Conservation (phyloP, 2,329 filamentous ascomycete genomes). For the Penicillium sp. region DNA sequence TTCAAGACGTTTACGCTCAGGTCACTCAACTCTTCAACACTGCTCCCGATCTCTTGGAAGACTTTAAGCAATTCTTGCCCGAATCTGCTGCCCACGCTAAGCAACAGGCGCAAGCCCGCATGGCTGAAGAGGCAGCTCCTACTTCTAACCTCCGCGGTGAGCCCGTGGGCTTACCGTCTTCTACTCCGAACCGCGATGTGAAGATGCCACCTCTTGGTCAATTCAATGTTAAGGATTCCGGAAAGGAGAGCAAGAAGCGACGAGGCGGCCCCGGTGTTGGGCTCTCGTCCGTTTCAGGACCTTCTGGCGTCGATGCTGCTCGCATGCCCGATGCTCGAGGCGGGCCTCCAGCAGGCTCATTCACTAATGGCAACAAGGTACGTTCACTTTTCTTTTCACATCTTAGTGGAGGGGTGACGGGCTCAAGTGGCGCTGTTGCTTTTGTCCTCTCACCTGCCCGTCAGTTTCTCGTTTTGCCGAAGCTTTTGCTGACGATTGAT, state of each 20-base stretch:
- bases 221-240: slow-evolving; percentile 81
- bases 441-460: neutral
- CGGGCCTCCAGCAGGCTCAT: slow-evolving; percentile 40
- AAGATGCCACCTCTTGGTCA: slow-evolving; percentile 93
- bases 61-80: slow-evolving; percentile 97
- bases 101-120: slow-evolving; percentile 58
- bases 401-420: neutral
- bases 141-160: slow-evolving; percentile 64
- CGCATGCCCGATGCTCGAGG: slow-evolving; percentile 37
- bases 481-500: slow-evolving; percentile 27
- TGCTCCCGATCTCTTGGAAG: slow-evolving; percentile 90
- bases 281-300: slow-evolving; percentile 37
- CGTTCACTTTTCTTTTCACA: slow-evolving; percentile 19
- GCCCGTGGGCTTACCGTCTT: slow-evolving; percentile 47
- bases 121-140: slow-evolving; percentile 66
- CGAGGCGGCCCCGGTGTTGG: slow-evolving; percentile 57
- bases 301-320: slow-evolving; percentile 33
- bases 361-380: slow-evolving; percentile 55
- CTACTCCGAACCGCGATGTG: slow-evolving; percentile 54
- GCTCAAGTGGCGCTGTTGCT: neutral
- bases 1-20: slow-evolving; percentile 96
- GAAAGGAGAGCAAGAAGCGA: slow-evolving; percentile 89
- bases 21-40: slow-evolving; percentile 92
- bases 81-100: slow-evolving; percentile 77
- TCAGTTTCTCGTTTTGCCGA: neutral